A percentile compares a stretch with the other conserved stretches of the same genome.
These are phyloP conservation scores for Gentiana macrophylla DNA, from an alignment of 257 asterid species.

Conservation along the genomic window DNA sequence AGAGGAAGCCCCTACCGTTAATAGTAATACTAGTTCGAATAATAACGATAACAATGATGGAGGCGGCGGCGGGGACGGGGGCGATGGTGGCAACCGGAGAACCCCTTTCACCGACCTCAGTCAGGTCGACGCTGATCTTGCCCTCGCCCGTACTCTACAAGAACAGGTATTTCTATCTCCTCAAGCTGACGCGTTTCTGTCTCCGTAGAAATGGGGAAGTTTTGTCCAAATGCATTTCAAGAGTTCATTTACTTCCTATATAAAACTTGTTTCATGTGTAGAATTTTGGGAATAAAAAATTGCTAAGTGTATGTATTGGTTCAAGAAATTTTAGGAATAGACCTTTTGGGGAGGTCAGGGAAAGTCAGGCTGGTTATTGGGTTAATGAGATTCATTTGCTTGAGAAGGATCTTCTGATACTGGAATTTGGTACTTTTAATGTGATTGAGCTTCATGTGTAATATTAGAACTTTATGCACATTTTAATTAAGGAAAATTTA, in stretches of 20 bases:
- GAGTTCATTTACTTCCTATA: too few species aligned
- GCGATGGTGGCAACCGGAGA: slow-evolving; percentile 32
- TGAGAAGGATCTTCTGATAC: too few species aligned
- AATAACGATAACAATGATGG: slow-evolving; percentile 1
- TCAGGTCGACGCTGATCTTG: slow-evolving; percentile 90
- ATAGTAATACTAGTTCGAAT: not conserved
- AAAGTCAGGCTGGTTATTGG: too few species aligned
- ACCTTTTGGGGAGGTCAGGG: too few species aligned
- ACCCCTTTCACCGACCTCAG: slow-evolving; percentile 81
- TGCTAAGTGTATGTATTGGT: not conserved
- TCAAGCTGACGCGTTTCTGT: not conserved
- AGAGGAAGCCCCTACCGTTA: slow-evolving; percentile 12
- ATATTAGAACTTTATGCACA: too few species aligned
- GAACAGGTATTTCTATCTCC: slow-evolving; percentile 47
- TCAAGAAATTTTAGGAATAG: too few species aligned
- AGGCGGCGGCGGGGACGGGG: slow-evolving; percentile 20
- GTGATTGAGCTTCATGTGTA: too few species aligned
- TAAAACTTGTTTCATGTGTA: not conserved
- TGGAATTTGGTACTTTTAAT: too few species aligned
- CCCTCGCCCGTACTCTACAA: slow-evolving; percentile 93
- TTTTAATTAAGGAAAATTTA: too few species aligned
- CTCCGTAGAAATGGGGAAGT: not conserved
- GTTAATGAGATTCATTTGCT: too few species aligned
- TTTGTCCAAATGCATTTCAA: not conserved
- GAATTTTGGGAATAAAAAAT: not conserved